Evolutionary conservation across 768 basidiomycete species (phyloP).

Genomic region (Mycena indigotica): DNA sequence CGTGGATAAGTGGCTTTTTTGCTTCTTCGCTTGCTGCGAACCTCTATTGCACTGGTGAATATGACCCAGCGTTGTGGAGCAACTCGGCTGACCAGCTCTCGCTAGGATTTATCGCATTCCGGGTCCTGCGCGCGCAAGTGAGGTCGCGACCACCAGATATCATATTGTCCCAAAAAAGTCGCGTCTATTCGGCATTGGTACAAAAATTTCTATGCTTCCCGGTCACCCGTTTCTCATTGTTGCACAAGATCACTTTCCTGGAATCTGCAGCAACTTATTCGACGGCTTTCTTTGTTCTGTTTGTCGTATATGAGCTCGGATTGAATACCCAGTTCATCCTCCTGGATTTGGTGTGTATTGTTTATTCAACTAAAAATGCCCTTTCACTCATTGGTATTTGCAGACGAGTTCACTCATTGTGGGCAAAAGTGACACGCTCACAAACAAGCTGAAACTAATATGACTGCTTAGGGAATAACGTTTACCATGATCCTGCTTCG

Average conservation of each 20-base stretch:
- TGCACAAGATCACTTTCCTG: conserved; percentile 5
- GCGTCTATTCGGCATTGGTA: conserved; percentile 6
- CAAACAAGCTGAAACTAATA: not conserved
- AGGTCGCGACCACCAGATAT: not conserved
- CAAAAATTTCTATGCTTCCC: not conserved
- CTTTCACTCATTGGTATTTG: too few species aligned
- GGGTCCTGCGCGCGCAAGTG: conserved; percentile 2
- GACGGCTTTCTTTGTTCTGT: conserved; percentile 1
- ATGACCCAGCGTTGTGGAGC: not conserved
- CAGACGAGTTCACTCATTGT: not conserved
- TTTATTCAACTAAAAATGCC: not conserved
- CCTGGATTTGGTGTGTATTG: conserved; percentile 13
- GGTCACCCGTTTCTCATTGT: not conserved
- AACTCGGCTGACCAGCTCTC: not conserved
- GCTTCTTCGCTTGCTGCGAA: conserved; percentile 2
- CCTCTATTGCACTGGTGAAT: conserved; percentile 13
- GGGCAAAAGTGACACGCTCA: too few species aligned
- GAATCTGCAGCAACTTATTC: conserved; percentile 18
- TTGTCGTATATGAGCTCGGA: conserved; percentile 5
- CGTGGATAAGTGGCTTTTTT: conserved; percentile 9
- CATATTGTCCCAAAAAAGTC: not conserved
- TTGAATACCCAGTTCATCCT: conserved; percentile 10
- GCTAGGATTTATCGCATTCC: conserved; percentile 12
- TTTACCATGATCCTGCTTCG: not conserved
- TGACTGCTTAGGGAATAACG: not conserved